phyloP scores from a whole-genome alignment of 495 filamentous ascomycete species.

The Hypoxylon subgilvum region DNA sequence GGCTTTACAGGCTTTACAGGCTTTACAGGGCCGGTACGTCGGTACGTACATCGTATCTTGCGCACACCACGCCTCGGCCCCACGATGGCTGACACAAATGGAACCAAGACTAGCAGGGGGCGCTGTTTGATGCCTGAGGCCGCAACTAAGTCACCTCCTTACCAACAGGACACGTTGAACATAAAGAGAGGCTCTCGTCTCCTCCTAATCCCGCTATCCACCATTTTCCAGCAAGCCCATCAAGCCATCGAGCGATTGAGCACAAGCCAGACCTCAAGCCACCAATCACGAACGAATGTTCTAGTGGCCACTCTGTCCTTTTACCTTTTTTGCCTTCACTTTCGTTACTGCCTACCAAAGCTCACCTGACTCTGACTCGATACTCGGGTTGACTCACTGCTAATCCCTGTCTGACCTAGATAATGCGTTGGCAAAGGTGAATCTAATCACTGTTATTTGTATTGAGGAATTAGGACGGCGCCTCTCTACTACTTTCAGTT shows the following conservation, averaged over 20 bases:
- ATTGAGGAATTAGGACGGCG: slow-evolving; percentile 52
- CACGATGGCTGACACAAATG: slow-evolving; percentile 37
- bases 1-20: too few relatives aligned
- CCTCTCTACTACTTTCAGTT: slow-evolving; percentile 45
- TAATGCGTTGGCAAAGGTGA: slow-evolving; percentile 33
- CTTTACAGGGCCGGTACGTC: slow-evolving; percentile 17
- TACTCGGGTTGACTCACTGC: slow-evolving; percentile 21
- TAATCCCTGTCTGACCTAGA: slow-evolving; percentile 15
- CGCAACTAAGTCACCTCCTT: slow-evolving; percentile 9
- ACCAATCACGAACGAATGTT: slow-evolving; percentile 11
- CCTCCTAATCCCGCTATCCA: neutral
- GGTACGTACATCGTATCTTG: too few relatives aligned
- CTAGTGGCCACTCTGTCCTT: slow-evolving; percentile 27
- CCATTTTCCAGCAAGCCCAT: too few relatives aligned
- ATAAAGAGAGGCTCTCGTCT: slow-evolving; percentile 39
- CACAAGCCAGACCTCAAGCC: slow-evolving; percentile 7
- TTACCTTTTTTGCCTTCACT: slow-evolving; percentile 6
- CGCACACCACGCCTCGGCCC: slow-evolving; percentile 21
- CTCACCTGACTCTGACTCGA: slow-evolving; percentile 18
- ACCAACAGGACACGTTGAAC: slow-evolving; percentile 43
- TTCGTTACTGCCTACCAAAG: slow-evolving; percentile 1
- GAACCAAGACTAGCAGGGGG: slow-evolving; percentile 4
- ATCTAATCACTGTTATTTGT: slow-evolving; percentile 41
- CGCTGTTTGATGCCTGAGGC: slow-evolving; percentile 25
- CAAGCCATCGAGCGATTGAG: slow-evolving; percentile 1